Evolutionary conservation across 208 protist genomes (phyloP).

Genomic region (Trypanosomatidae sp.): DNA sequence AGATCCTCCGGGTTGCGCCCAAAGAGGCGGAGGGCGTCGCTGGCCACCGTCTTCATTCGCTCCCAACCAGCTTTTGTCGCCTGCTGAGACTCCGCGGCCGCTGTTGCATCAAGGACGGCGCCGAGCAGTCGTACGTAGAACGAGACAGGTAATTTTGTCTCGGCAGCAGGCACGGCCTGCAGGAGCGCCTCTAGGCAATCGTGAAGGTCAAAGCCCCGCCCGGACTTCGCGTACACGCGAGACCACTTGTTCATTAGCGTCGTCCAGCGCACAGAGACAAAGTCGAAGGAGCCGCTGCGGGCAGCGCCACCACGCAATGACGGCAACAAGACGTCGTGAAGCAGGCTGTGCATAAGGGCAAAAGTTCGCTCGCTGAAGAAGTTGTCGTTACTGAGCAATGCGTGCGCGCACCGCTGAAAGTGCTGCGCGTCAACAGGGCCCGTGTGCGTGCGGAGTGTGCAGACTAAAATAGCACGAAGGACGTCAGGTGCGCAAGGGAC

Average conservation of each 20-base stretch:
- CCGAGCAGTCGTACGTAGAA: constrained; percentile 75
- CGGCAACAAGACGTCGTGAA: constrained; percentile 33
- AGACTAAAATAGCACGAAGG: constrained; percentile 29
- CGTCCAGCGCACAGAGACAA: constrained; percentile 65
- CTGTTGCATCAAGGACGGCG: constrained; percentile 48
- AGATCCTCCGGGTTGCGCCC: constrained; percentile 43
- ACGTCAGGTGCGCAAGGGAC: constrained; percentile 19
- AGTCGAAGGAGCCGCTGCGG: constrained; percentile 35
- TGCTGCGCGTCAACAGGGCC: constrained; percentile 17
- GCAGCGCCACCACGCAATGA: constrained; percentile 3
- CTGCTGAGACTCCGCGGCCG: neutral
- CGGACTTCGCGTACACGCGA: constrained; percentile 64
- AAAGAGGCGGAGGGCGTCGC: constrained; percentile 49
- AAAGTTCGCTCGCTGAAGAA: constrained; percentile 59
- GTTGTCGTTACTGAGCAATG: constrained; percentile 69
- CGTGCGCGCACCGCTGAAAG: constrained; percentile 39
- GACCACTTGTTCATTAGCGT: constrained; percentile 75
- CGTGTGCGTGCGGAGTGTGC: constrained; percentile 19
- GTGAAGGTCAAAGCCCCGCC: constrained; percentile 40
- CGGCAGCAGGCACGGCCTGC: constrained; percentile 32
- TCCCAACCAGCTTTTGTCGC: constrained; percentile 26
- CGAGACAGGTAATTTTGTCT: constrained; percentile 52
- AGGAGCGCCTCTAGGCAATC: constrained; percentile 41
- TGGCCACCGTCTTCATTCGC: constrained; percentile 36
- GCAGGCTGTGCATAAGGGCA: constrained; percentile 44